A percentile compares a stretch with the other conserved stretches of the same genome.
These are phyloP conservation scores for Fragaria nilgerrensis DNA, from an alignment of 306 rosid species.

Conservation along the genomic window DNA sequence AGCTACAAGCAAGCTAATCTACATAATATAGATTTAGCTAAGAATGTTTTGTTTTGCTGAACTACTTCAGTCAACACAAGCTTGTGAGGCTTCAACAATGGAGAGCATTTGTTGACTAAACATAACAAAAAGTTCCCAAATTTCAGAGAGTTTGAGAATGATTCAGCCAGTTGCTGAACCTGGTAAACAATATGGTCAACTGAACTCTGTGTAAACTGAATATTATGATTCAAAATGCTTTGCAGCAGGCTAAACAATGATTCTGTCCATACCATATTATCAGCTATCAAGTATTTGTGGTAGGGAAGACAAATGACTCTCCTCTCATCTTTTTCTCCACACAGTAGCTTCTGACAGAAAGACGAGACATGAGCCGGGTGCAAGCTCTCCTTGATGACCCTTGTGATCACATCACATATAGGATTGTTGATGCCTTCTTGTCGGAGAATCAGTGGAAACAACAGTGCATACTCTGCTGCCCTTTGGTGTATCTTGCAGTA, in stretches of 20 bases:
- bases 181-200: constrained; percentile 36
- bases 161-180: constrained; percentile 28
- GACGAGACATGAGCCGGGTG: constrained; percentile 43
- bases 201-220: constrained; percentile 35
- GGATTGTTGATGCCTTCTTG: constrained; percentile 39
- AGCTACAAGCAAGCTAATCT: constrained; percentile 33
- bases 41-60: constrained; percentile 28
- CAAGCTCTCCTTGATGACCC: constrained; percentile 40
- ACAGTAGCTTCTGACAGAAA: constrained; percentile 38
- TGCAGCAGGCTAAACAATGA: constrained; percentile 40
- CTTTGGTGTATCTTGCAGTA: constrained; percentile 34
- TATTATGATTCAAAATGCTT: constrained; percentile 36
- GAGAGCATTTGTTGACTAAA: constrained; percentile 38
- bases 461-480: constrained; percentile 31
- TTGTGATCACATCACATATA: constrained; percentile 33
- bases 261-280: constrained; percentile 43
- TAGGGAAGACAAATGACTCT: constrained; percentile 35
- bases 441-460: constrained; percentile 37
- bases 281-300: constrained; percentile 29
- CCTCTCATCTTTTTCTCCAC: constrained; percentile 35
- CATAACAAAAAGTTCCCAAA: constrained; percentile 42
- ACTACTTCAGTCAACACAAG: constrained; percentile 30
- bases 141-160: constrained; percentile 35
- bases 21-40: constrained; percentile 34
- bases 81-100: constrained; percentile 32